Conservation (phyloP, 1,284 basidiomycete genomes). For the Ceratobasidium theobromae region DNA sequence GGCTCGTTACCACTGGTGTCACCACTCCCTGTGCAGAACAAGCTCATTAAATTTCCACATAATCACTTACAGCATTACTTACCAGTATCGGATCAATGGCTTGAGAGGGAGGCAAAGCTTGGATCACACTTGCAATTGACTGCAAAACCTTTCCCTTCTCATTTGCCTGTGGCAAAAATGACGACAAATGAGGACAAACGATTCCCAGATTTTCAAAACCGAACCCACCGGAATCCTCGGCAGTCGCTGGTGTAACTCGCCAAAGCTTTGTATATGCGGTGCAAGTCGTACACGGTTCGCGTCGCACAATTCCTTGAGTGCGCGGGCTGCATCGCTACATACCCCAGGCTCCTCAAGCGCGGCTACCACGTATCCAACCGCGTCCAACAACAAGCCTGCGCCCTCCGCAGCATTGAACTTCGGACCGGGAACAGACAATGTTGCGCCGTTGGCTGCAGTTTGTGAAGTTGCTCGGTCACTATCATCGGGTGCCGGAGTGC, state of each 20-base stretch:
- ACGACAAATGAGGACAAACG: background rate
- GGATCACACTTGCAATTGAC: slow-evolving; percentile 86
- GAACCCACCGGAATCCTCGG: slow-evolving; percentile 67
- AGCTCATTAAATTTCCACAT: background rate
- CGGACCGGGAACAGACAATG: background rate
- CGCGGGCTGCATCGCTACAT: slow-evolving; percentile 73
- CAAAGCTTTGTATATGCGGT: slow-evolving; percentile 80
- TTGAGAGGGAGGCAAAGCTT: slow-evolving; percentile 75
- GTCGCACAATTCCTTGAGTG: slow-evolving; percentile 82
- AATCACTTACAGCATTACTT: slow-evolving; percentile 33
- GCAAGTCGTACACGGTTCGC: slow-evolving; percentile 78
- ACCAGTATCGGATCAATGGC: slow-evolving; percentile 79
- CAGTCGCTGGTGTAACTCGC: slow-evolving; percentile 74
- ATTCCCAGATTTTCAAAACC: background rate
- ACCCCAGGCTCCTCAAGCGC: slow-evolving; percentile 64
- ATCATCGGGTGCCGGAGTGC: slow-evolving; percentile 12
- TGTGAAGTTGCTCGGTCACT: background rate
- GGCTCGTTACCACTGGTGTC: slow-evolving; percentile 68
- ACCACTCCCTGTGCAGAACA: slow-evolving; percentile 63
- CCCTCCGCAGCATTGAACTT: slow-evolving; percentile 43
- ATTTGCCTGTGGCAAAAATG: slow-evolving; percentile 57
- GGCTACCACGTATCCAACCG: slow-evolving; percentile 70
- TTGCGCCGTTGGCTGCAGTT: background rate
- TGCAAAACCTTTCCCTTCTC: slow-evolving; percentile 88
- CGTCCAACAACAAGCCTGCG: slow-evolving; percentile 54